Base-by-base conservation (phyloP, 1,284 basidiomycete species). In the Rhizoctonia solani region DNA sequence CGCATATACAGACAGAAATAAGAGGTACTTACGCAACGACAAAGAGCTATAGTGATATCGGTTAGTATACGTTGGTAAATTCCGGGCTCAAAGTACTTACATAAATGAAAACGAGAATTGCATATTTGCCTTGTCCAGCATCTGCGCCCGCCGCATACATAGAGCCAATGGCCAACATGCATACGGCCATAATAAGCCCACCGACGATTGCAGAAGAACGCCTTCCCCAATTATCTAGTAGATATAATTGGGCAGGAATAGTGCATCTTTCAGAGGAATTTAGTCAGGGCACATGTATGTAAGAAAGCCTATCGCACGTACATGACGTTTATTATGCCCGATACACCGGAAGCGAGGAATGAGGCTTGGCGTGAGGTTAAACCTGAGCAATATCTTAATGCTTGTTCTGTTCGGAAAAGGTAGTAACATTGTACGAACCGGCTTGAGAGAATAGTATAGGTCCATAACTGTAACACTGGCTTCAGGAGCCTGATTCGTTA, bases 331-430 rank as follows among this genome's bases (percentile, higher is more conserved):
- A 83, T 72, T 47, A 85, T 75, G 41, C 82, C 83, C 2, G 82
- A 82, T 8, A 84, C 77, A 6, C 82, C 83, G 5, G 81, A 82
- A 0, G 83, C 82, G 27, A 84, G 75, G 74, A 85, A 83, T 0
- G 81, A 79, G 5, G 82, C 78, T 39, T 78, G 78, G 41, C 75
- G 75, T 0, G 78, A 78, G 3, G 79, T 78, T 19, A 85, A 76
- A 42, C 71, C 70, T 69, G 59, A 58, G 71, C 65, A 37, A 1
- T 19, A 53, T 21, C 21, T 27, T 19, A 41, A n/a, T n/a, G n/a
- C 42, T n/a, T 4, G 23, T 39, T 37, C 21, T 5, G 23, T n/a
- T n/a, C n/a, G n/a, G n/a, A n/a, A n/a, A n/a, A n/a, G 11, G 8
- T 8, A 46, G 27, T 25, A 56, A 3, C 29, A n/a, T 19, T 16